Percentiles rank a stretch among this genome's conserved stretches.
These are phyloP conservation scores for Gautieria morchelliformis DNA, from an alignment of 768 basidiomycete species.

Conservation along the genomic window DNA sequence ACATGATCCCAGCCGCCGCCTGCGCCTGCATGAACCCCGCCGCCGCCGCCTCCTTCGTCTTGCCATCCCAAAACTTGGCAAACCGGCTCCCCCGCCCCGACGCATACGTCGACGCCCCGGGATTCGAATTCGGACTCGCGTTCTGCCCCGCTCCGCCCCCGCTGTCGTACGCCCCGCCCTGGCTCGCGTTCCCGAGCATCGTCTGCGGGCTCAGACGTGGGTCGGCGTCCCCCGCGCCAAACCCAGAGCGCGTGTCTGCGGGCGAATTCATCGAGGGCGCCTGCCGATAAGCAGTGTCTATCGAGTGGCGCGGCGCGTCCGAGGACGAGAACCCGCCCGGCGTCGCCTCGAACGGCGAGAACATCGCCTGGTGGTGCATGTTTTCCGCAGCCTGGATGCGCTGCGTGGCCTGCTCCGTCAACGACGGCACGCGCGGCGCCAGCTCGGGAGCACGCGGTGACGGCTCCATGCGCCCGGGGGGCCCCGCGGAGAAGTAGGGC, in stretches of 20 bases:
- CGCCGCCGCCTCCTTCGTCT: conserved; percentile 38
- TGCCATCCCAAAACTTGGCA: conserved; percentile 82
- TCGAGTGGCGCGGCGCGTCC: conserved; percentile 17
- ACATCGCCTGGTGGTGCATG: background rate
- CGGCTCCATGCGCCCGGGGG: background rate
- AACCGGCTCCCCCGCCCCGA: conserved; percentile 70
- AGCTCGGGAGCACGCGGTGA: background rate
- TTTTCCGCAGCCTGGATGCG: conserved; percentile 7
- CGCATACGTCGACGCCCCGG: conserved; percentile 30
- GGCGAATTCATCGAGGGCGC: conserved; percentile 2
- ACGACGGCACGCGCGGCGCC: background rate
- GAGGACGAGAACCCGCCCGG: conserved; percentile 25
- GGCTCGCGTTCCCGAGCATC: background rate
- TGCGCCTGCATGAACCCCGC: conserved; percentile 4
- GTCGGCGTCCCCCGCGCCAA: conserved; percentile 17
- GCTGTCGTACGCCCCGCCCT: conserved; percentile 15
- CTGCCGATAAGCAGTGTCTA: conserved; percentile 12
- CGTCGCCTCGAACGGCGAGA: conserved; percentile 5
- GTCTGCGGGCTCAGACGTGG: conserved; percentile 9
- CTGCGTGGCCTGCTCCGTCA: background rate
- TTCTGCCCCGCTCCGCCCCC: conserved; percentile 15
- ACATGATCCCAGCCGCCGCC: background rate
- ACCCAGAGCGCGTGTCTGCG: conserved; percentile 6
- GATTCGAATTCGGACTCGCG: background rate
- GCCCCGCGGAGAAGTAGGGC: background rate